Base-by-base conservation (phyloP, 2,329 filamentous ascomycete species). In the Calonectria fujianensis region DNA sequence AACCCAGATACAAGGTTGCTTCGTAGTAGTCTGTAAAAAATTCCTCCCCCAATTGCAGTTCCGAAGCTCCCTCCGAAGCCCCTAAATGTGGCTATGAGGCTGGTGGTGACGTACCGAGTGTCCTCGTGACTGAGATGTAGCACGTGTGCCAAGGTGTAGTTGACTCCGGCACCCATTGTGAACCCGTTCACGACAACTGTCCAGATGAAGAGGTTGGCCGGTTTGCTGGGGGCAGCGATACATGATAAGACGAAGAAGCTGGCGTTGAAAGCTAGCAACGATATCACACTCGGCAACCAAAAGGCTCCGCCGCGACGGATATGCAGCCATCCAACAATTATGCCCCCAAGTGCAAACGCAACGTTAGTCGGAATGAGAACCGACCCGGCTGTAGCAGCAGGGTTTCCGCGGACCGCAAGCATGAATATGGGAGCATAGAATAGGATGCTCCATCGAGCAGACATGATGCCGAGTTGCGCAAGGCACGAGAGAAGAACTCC, bases 381-480 rank as follows among this genome's bases (percentile, higher is more conserved):
- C 5, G 93, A 90, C 4, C 95, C 95, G 3, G 94, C 93, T 1
- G 91, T 87, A 1, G 94, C 93, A 0, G 94, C 93, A 0, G 89
- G 85, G 86, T 94, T 94, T 70, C 91, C 91, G 3, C 93, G 91
- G 2, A 97, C 93, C 4, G 94, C 94, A 72, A 97, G 91, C 41
- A 94, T 93, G 80, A 95, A 96, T 54, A 95, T 91, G 0, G 95
- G 95, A 0, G 93, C 90, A 84, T 95, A 97, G 86, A 96, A 97
- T 10, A 97, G 88, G 2, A 97, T 89, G 9, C 89, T 90, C 95
- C 95, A 97, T 72, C 95, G 93, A 2, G 94, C 90, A 82, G 94
- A 92, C 94, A 97, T 96, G 82, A 95, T 90, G 27, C 93, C 92
- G 0, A 96, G 89, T 65, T 95, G 94, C 1, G 93, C 90, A 29